Evolutionary conservation across 192 early-diverging fungal genomes (phyloP).

Genomic region (Podila epicladia): DNA sequence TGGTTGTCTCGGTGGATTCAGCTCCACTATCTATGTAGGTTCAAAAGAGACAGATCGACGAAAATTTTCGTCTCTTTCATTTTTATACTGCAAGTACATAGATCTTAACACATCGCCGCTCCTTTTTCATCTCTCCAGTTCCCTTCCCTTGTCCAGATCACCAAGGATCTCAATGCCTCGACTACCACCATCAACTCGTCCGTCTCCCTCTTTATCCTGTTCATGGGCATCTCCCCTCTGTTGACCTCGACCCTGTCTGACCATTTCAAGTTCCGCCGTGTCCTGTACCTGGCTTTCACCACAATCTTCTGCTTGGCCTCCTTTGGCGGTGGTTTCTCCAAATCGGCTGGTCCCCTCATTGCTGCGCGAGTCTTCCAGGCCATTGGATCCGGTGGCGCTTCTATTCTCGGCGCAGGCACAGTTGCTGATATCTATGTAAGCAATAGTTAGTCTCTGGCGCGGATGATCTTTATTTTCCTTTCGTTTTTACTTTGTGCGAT

Average conservation of each 20-base stretch:
- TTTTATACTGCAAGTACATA: neutral
- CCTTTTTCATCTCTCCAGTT: constrained; percentile 11
- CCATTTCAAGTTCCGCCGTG: constrained; percentile 52
- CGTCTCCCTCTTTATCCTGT: constrained; percentile 58
- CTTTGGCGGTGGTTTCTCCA: constrained; percentile 52
- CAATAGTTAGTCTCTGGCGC: neutral
- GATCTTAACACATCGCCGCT: neutral
- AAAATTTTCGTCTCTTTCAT: neutral
- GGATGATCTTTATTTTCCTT: neutral
- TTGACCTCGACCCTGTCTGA: constrained; percentile 58
- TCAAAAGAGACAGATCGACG: neutral
- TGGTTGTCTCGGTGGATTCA: constrained; percentile 42
- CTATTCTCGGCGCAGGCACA: constrained; percentile 57
- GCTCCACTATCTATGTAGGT: constrained; percentile 44
- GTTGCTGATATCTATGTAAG: constrained; percentile 53
- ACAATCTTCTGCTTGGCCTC: constrained; percentile 54
- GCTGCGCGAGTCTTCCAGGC: constrained; percentile 56
- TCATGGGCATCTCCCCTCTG: constrained; percentile 61
- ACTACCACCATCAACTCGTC: constrained; percentile 50
- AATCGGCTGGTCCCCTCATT: constrained; percentile 43
- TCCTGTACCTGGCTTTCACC: constrained; percentile 54
- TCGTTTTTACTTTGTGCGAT: neutral
- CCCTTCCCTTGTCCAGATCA: constrained; percentile 50
- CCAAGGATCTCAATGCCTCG: constrained; percentile 48
- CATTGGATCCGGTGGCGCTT: constrained; percentile 54